Conservation (phyloP, 768 basidiomycete genomes). For the Collybia mongolica region DNA sequence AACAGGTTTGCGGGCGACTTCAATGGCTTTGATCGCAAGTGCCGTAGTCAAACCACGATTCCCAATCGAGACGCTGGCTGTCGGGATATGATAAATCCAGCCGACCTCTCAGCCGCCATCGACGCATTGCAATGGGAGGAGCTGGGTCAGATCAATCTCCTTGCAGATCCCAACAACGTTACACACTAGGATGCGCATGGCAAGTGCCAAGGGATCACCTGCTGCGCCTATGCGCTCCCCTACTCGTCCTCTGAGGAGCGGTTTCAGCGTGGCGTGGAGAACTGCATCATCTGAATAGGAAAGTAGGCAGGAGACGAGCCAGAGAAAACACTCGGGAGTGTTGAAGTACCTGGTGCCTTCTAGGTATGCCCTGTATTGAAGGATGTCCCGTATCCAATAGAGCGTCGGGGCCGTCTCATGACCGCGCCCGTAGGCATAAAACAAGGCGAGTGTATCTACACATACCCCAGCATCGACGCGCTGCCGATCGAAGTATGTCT, state of each 20-base stretch:
- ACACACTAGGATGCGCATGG: slow-evolving; percentile 53
- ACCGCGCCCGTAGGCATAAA: slow-evolving; percentile 48
- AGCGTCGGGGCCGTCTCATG: slow-evolving; percentile 41
- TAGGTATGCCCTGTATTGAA: slow-evolving; percentile 52
- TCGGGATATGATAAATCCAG: slow-evolving; percentile 57
- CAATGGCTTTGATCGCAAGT: slow-evolving; percentile 49
- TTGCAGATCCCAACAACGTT: slow-evolving; percentile 37
- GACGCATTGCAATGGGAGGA: slow-evolving; percentile 47
- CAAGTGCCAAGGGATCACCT: slow-evolving; percentile 52
- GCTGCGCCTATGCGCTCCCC: slow-evolving; percentile 47
- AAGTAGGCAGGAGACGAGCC: slow-evolving; percentile 47
- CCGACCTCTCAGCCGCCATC: slow-evolving; percentile 57
- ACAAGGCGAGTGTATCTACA: slow-evolving; percentile 47
- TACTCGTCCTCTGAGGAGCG: slow-evolving; percentile 42
- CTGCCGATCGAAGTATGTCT: slow-evolving; percentile 60
- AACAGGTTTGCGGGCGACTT: slow-evolving; percentile 9
- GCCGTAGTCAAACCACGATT: slow-evolving; percentile 58
- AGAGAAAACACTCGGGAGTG: slow-evolving; percentile 51
- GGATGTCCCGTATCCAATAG: slow-evolving; percentile 48
- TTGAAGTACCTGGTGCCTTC: slow-evolving; percentile 57
- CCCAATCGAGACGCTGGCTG: slow-evolving; percentile 44
- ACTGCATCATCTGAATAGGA: slow-evolving; percentile 28
- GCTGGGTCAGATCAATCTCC: slow-evolving; percentile 40
- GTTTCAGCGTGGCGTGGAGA: slow-evolving; percentile 34
- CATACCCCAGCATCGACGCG: slow-evolving; percentile 55